Percentiles rank a stretch among this genome's conserved stretches.
These are phyloP conservation scores for Claviceps maximensis DNA, from an alignment of 2,329 filamentous ascomycete species.

Conservation along the genomic window DNA sequence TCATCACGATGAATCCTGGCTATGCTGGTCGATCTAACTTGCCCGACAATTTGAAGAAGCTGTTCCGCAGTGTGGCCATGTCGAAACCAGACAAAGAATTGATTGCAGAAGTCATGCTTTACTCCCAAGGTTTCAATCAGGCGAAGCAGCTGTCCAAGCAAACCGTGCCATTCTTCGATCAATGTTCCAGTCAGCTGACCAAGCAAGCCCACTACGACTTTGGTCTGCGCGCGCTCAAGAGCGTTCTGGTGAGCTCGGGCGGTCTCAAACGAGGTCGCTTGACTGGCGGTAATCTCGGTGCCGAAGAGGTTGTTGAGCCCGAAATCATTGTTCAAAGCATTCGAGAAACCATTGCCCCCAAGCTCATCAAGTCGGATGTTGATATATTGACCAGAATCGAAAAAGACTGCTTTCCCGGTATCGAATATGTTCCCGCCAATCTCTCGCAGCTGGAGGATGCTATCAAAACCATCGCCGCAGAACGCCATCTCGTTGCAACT, in stretches of 20 bases:
- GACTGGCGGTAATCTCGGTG: slow-evolving; percentile 40
- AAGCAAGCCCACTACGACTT: slow-evolving; percentile 99
- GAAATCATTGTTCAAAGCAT: slow-evolving; percentile 98
- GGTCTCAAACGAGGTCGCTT: slow-evolving; percentile 82
- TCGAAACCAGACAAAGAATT: slow-evolving; percentile 99
- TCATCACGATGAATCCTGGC: slow-evolving; percentile 99
- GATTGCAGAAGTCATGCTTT: slow-evolving; percentile 99
- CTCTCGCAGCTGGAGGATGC: slow-evolving; percentile 66
- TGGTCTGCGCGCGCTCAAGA: slow-evolving; percentile 92
- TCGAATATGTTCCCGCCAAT: slow-evolving; percentile 84
- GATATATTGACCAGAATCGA: slow-evolving; percentile 80
- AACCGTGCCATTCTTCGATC: slow-evolving; percentile 96
- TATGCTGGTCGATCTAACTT: slow-evolving; percentile 97
- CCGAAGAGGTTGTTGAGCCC: slow-evolving; percentile 70
- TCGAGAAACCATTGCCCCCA: slow-evolving; percentile 94
- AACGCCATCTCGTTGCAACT: slow-evolving; percentile 78
- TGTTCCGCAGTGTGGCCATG: slow-evolving; percentile 99
- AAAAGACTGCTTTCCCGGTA: slow-evolving; percentile 73
- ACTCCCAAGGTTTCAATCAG: slow-evolving; percentile 97
- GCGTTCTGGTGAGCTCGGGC: slow-evolving; percentile 94
- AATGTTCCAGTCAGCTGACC: slow-evolving; percentile 66
- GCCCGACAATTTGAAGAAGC: slow-evolving; percentile 97
- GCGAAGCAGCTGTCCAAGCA: slow-evolving; percentile 89
- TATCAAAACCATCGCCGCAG: slow-evolving; percentile 68
- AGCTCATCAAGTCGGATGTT: slow-evolving; percentile 86